phyloP scores from a whole-genome alignment of 495 filamentous ascomycete genomes.

The Trichocladium uniseriatum region DNA sequence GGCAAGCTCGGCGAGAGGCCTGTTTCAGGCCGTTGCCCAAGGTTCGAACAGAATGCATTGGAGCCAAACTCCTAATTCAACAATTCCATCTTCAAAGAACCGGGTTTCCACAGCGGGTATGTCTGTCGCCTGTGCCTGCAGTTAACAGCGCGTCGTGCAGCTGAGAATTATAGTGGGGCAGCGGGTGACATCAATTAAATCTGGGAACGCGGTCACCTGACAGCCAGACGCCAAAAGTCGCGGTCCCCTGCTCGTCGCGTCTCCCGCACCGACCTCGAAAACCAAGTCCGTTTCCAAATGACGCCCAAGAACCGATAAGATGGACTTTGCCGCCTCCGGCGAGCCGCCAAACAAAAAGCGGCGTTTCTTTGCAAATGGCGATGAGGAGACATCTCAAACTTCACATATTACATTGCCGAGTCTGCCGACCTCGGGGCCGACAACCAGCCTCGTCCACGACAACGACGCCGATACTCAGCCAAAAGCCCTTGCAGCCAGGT shows the following conservation, averaged over 20 bases:
- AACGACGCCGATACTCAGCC: background rate
- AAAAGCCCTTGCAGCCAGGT: background rate
- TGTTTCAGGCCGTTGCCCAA: conserved; percentile 15
- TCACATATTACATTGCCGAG: background rate
- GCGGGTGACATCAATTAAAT: background rate
- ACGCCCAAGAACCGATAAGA: conserved; percentile 23
- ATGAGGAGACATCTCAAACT: conserved; percentile 16
- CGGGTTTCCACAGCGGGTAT: too few species aligned
- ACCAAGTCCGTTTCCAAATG: background rate
- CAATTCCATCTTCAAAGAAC: conserved; percentile 5
- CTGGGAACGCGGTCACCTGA: conserved; percentile 23
- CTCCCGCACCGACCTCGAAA: conserved; percentile 10
- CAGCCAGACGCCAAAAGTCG: conserved; percentile 22
- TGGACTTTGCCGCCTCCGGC: conserved; percentile 47
- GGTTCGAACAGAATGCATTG: conserved; percentile 15
- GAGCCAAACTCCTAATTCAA: background rate
- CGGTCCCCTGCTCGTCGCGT: conserved; percentile 24
- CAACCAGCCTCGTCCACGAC: conserved; percentile 2
- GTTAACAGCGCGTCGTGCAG: too few species aligned
- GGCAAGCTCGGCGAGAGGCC: conserved; percentile 3
- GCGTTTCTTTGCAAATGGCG: conserved; percentile 66
- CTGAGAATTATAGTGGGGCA: too few species aligned
- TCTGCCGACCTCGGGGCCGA: background rate
- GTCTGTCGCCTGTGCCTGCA: too few species aligned
- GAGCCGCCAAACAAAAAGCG: conserved; percentile 68